These are phyloP conservation scores for Gryganskiella cystojenkinii DNA, from an alignment of 192 early-diverging fungal genomes.

Conservation along the genomic window DNA sequence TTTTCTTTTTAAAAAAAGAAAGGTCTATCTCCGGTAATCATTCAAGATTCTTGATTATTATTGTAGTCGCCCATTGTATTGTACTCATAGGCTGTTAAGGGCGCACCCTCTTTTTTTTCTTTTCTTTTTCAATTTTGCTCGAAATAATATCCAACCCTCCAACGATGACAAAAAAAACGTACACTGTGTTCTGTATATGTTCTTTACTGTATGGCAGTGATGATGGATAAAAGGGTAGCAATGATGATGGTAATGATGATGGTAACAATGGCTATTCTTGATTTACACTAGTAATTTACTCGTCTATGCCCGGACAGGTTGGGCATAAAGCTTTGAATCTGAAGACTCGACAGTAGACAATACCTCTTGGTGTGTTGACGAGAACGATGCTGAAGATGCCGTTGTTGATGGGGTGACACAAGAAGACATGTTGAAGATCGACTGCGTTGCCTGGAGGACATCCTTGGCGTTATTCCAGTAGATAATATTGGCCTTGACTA, in stretches of 20 bases:
- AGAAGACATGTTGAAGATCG: constrained; percentile 6
- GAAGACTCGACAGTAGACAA: constrained; percentile 16
- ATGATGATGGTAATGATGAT: not conserved
- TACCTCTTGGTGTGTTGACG: not conserved
- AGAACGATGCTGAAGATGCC: not conserved
- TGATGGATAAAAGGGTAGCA: too few species aligned
- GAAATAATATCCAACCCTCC: not conserved
- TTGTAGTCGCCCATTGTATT: too few species aligned
- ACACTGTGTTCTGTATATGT: too few species aligned
- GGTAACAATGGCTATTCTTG: not conserved
- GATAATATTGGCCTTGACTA: constrained; percentile 32
- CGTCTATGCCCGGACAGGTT: constrained; percentile 21
- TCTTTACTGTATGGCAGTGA: too few species aligned
- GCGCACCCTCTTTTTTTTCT: too few species aligned
- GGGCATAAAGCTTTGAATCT: constrained; percentile 18
- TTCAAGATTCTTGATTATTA: too few species aligned
- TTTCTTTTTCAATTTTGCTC: not conserved
- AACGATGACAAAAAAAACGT: too few species aligned
- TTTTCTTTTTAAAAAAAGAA: too few species aligned
- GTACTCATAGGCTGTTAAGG: too few species aligned
- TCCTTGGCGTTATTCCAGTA: constrained; percentile 31
- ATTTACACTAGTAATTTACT: not conserved
- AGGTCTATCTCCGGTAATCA: too few species aligned
- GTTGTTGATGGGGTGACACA: not conserved
- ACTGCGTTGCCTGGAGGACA: constrained; percentile 2